phyloP scores from a whole-genome alignment of 352 stramenopile species.

The Phytophthora meadii region DNA sequence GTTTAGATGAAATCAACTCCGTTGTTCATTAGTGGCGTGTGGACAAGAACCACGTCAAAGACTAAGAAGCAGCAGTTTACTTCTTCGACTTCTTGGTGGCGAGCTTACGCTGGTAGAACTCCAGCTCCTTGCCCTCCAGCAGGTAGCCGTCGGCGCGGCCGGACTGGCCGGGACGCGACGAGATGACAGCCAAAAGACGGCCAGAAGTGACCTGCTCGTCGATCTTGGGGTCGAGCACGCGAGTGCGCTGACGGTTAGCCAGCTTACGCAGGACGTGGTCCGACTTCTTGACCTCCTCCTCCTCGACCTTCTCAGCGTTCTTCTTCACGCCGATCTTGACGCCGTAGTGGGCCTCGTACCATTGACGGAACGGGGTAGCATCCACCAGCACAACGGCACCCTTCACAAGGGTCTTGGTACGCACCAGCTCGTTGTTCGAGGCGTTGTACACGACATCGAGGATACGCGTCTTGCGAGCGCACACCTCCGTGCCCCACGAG shows the following conservation, averaged over 20 bases:
- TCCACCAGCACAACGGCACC: conserved; percentile 98
- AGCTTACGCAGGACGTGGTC: conserved; percentile 95
- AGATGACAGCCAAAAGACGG: conserved; percentile 97
- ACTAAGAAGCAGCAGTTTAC: conserved; percentile 58
- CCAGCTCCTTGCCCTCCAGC: conserved; percentile 99
- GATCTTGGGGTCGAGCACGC: conserved; percentile 93
- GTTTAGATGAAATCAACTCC: conserved; percentile 56
- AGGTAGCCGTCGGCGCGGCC: conserved; percentile 99
- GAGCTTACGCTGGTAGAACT: conserved; percentile 99
- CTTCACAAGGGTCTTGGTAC: conserved; percentile 99
- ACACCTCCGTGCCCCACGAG: conserved; percentile 98
- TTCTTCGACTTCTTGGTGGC: conserved; percentile 99
- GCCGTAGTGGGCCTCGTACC: conserved; percentile 99
- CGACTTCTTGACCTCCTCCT: conserved; percentile 94
- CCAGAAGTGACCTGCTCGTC: conserved; percentile 98
- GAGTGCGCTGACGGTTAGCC: conserved; percentile 92
- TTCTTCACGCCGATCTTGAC: conserved; percentile 92
- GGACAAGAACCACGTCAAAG: conserved; percentile 12
- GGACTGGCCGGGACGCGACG: conserved; percentile 97
- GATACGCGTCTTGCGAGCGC: conserved; percentile 98
- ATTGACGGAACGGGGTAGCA: conserved; percentile 98
- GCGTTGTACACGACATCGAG: conserved; percentile 99
- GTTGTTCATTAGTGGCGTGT: conserved; percentile 48
- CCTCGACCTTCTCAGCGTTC: conserved; percentile 78
- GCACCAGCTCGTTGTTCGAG: conserved; percentile 99